These are phyloP conservation scores for Gentiana dahurica DNA, from an alignment of 257 asterid species.

Conservation along the genomic window DNA sequence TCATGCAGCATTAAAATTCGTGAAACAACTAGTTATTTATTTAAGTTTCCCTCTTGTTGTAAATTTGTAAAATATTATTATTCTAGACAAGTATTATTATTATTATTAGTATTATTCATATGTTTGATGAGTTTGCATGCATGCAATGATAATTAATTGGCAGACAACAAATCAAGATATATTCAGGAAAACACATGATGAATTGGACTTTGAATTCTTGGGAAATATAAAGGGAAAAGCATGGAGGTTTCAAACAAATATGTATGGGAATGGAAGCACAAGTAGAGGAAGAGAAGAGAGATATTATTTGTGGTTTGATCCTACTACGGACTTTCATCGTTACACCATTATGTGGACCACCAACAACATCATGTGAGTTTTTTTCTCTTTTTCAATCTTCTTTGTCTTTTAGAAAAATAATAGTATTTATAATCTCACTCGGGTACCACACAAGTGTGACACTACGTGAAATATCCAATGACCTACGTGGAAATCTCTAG, in stretches of 20 bases:
- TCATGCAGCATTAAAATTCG: too few relatives aligned
- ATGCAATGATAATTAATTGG: background rate
- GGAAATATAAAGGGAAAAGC: constrained; percentile 78
- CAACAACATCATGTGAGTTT: constrained; percentile 60
- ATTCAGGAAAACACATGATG: constrained; percentile 64
- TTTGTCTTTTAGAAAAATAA: too few relatives aligned
- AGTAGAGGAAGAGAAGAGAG: constrained; percentile 90
- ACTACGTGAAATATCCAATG: too few relatives aligned
- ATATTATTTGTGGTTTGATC: constrained; percentile 76
- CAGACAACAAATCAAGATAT: constrained; percentile 78
- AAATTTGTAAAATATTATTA: too few relatives aligned
- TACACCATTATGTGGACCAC: constrained; percentile 87
- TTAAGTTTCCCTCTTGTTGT: too few relatives aligned
- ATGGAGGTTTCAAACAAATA: constrained; percentile 92
- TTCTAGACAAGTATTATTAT: background rate
- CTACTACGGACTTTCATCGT: constrained; percentile 60
- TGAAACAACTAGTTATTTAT: too few relatives aligned
- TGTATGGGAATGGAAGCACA: constrained; percentile 96
- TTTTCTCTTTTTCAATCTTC: background rate
- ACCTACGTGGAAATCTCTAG: too few relatives aligned
- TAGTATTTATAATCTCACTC: too few relatives aligned
- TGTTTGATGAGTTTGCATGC: background rate
- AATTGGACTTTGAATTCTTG: constrained; percentile 81
- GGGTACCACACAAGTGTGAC: too few relatives aligned
- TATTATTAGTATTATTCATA: background rate